Evolutionary conservation across 2,329 filamentous ascomycete genomes (phyloP).

Genomic region (Cephalotrichum gorgonifer): DNA sequence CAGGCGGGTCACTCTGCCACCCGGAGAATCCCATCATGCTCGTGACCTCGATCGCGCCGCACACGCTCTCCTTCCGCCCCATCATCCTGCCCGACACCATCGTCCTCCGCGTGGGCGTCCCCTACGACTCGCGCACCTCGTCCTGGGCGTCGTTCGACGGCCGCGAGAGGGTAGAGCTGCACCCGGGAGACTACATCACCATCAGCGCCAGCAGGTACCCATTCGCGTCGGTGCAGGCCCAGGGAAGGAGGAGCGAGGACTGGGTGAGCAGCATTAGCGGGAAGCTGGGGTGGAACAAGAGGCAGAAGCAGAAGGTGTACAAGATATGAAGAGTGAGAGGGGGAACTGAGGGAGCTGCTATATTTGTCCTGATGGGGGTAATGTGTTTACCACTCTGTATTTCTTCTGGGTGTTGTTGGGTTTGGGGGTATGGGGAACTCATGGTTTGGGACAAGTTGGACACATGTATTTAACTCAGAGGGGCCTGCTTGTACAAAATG

Average conservation of each 20-base stretch:
- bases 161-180: conserved; percentile 71
- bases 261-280: conserved; percentile 74
- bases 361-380: neutral
- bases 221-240: conserved; percentile 65
- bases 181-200: conserved; percentile 73
- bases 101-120: conserved; percentile 85
- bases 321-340: conserved; percentile 6
- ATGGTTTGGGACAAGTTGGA: too few species aligned
- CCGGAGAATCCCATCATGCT: conserved; percentile 95
- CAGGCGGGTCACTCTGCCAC: conserved; percentile 89
- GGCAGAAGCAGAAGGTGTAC: conserved; percentile 62
- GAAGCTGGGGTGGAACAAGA: conserved; percentile 72
- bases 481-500: too few species aligned
- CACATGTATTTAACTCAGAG: too few species aligned
- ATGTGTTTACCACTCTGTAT: neutral
- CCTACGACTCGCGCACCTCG: conserved; percentile 78
- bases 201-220: conserved; percentile 73
- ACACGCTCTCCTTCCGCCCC: conserved; percentile 91
- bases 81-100: conserved; percentile 95
- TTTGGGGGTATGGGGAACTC: neutral
- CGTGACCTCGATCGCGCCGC: conserved; percentile 86
- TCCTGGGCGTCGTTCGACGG: conserved; percentile 99
- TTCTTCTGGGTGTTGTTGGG: neutral
- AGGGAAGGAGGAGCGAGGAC: conserved; percentile 61
- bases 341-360: neutral